Conservation (phyloP, 2,329 filamentous ascomycete genomes). For the Neoarthrinium moseri region DNA sequence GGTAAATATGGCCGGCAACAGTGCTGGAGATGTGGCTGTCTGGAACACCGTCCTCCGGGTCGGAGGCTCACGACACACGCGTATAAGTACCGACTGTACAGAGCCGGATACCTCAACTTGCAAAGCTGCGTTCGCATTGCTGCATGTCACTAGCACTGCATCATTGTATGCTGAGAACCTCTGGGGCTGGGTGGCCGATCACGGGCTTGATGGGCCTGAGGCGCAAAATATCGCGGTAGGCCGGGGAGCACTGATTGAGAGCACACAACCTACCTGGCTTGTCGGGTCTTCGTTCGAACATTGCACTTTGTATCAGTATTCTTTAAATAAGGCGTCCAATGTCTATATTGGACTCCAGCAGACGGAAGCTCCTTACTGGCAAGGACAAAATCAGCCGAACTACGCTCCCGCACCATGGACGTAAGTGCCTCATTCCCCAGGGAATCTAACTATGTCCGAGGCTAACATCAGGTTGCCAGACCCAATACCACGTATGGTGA, state of each 20-base stretch:
- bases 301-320: constrained; percentile 49
- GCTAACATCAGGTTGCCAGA: not conserved
- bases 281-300: constrained; percentile 52
- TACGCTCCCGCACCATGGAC: constrained; percentile 38
- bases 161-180: constrained; percentile 52
- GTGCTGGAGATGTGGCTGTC: constrained; percentile 47
- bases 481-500: constrained; percentile 22
- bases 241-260: constrained; percentile 45
- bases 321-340: constrained; percentile 41
- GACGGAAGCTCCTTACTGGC: constrained; percentile 42
- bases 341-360: constrained; percentile 43
- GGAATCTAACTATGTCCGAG: not conserved
- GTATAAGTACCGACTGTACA: constrained; percentile 35
- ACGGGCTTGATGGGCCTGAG: constrained; percentile 45
- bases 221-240: constrained; percentile 40
- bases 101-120: constrained; percentile 32
- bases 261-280: constrained; percentile 49
- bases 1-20: constrained; percentile 45
- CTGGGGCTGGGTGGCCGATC: constrained; percentile 47
- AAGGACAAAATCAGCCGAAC: not conserved
- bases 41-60: constrained; percentile 44
- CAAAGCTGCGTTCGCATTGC: constrained; percentile 43
- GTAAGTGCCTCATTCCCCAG: constrained; percentile 7
- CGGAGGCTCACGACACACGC: constrained; percentile 40
- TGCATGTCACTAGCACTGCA: constrained; percentile 45